Base-by-base conservation (phyloP, 345 rosid species). In the Trapa incisa region DNA sequence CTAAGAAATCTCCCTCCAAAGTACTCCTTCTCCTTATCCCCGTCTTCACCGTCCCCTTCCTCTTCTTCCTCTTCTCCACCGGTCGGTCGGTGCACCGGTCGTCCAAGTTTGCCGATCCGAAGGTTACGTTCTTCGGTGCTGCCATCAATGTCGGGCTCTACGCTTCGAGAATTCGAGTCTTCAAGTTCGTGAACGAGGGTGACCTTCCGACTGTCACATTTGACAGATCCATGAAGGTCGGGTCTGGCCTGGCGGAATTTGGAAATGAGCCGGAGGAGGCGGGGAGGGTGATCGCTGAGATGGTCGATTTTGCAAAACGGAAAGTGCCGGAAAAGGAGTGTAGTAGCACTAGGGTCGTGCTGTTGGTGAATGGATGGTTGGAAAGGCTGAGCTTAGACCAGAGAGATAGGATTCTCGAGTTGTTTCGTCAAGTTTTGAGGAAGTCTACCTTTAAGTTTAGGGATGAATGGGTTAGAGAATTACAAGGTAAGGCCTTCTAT, bases 21-120 rank as follows among this genome's bases (percentile, higher is more conserved):
- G 22, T 67, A 56, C 71, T 79, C 47, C 38, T 71, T 70, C 64
- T 77, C 42, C 15, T 61, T 41, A 74, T 74, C 64, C 68, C 74
- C 37, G 62, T 82, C 68, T 69, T 79, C 60, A 68, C 79, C 14
- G 39, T 64, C 64, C 79, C 83, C 52, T 79, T 76, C 64, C 80
- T 82, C 64, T 79, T 73, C 65, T 76, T 67, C 76, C 80, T 77
- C 57, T 75, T 82, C 48, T 54, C 76, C 68, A 75, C 79, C 17
- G 85, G 74, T 58, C 85, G 61, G 17, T 66, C 62, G 53, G 64
- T 79, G 73, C 85, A 82, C 78, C 75, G 45, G 33, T 82, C 81
- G 53, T 58, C 83, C 64, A 73, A 73, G 65, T 82, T 79, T 66
- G 36, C 72, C 11, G 70, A 71, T 37, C 81, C 81, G 47, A 71